These are phyloP conservation scores for Micractinium sp. DNA, from an alignment of 139 green algal genomes.

Conservation along the genomic window DNA sequence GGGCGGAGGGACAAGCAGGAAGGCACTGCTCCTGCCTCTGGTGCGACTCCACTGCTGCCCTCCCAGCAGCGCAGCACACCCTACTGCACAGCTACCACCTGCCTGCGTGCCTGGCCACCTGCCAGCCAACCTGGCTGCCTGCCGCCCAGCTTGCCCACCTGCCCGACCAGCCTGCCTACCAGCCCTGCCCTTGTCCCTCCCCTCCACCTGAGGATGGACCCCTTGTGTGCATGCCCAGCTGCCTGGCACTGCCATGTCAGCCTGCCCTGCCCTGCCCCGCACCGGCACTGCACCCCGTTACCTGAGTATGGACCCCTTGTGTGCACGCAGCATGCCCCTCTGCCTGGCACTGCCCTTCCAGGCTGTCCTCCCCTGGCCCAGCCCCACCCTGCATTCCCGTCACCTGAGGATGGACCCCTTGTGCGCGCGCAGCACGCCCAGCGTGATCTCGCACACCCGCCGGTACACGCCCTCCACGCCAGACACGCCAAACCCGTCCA, in stretches of 20 bases:
- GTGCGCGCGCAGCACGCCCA: conserved; percentile 66
- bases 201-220: conserved; percentile 1
- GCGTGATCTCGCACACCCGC: conserved; percentile 85
- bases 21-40: too few relatives aligned
- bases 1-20: too few relatives aligned
- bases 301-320: neutral
- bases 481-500: conserved; percentile 92
- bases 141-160: neutral
- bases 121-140: neutral
- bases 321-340: neutral
- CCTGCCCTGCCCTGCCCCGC: neutral
- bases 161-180: neutral
- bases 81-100: too few relatives aligned
- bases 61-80: too few relatives aligned
- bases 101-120: too few relatives aligned
- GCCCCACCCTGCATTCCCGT: neutral
- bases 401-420: conserved; percentile 17
- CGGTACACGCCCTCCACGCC: conserved; percentile 92
- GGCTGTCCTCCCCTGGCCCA: neutral
- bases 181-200: neutral
- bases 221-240: conserved; percentile 1
- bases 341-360: neutral
- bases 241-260: too few relatives aligned
- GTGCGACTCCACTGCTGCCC: too few relatives aligned
- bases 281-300: neutral